These are phyloP conservation scores for Fusarium dlaminii DNA, from an alignment of 2,329 filamentous ascomycete genomes.

Conservation along the genomic window DNA sequence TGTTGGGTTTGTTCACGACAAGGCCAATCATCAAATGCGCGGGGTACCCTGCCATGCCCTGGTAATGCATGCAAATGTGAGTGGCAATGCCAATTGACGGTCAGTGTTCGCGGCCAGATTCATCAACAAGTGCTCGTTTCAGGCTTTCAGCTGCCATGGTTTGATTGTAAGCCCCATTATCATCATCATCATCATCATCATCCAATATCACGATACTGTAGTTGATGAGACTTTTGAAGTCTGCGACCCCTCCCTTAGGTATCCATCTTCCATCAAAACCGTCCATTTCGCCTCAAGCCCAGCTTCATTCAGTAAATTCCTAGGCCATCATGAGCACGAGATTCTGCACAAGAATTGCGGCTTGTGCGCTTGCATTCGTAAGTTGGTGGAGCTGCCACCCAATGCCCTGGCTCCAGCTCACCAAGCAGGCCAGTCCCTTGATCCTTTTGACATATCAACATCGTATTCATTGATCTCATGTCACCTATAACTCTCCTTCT, in stretches of 20 bases:
- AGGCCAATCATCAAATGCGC: constrained; percentile 20
- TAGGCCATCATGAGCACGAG: not conserved
- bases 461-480: constrained; percentile 42
- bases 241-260: not conserved
- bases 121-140: constrained; percentile 7
- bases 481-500: constrained; percentile 27
- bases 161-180: not conserved
- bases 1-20: not conserved
- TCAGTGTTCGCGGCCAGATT: not conserved
- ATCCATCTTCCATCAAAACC: not conserved
- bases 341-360: constrained; percentile 4
- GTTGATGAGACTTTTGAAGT: not conserved
- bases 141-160: constrained; percentile 19
- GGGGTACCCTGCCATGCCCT: constrained; percentile 17
- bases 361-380: constrained; percentile 10
- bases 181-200: too few relatives aligned
- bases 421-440: constrained; percentile 6
- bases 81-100: not conserved
- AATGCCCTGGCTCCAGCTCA: not conserved
- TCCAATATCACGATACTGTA: not conserved
- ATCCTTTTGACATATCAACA: constrained; percentile 21
- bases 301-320: not conserved
- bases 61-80: not conserved
- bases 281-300: constrained; percentile 1
- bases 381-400: constrained; percentile 1